These are phyloP conservation scores for Blastobotrys peoriensis DNA, from an alignment of 805 yeast genomes.

Conservation along the genomic window DNA sequence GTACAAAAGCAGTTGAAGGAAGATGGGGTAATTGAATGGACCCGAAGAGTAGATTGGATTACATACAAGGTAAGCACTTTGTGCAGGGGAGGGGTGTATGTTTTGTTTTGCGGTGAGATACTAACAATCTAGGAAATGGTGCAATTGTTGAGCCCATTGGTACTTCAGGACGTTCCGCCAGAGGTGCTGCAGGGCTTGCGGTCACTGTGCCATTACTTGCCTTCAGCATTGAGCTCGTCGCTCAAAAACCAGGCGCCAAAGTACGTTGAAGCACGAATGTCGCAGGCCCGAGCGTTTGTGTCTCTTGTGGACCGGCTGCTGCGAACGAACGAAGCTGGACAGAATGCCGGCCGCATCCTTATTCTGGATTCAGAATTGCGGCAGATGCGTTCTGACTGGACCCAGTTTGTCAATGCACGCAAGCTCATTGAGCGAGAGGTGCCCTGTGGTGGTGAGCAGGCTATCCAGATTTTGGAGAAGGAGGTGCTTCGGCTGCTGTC, in stretches of 20 bases:
- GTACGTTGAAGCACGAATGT: conserved; percentile 47
- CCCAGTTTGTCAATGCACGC: conserved; percentile 39
- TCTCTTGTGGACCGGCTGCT: conserved; percentile 49
- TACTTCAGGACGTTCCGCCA: conserved; percentile 51
- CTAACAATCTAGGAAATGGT: conserved; percentile 34
- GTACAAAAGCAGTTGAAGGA: conserved; percentile 52
- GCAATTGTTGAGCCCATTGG: conserved; percentile 56
- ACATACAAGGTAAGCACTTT: conserved; percentile 38
- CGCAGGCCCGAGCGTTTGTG: conserved; percentile 48
- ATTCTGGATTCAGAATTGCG: conserved; percentile 38
- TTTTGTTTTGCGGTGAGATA: background rate
- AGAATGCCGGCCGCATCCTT: conserved; percentile 43
- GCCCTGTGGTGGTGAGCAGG: conserved; percentile 37
- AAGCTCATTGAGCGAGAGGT: conserved; percentile 44
- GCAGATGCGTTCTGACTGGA: conserved; percentile 57
- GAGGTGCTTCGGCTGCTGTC: conserved; percentile 26
- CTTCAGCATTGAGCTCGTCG: conserved; percentile 31
- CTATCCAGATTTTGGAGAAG: conserved; percentile 22
- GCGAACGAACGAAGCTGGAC: conserved; percentile 48
- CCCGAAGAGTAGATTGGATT: conserved; percentile 58
- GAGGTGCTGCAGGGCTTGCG: conserved; percentile 50
- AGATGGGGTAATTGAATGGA: conserved; percentile 52
- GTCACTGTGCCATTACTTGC: conserved; percentile 44
- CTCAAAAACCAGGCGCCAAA: conserved; percentile 40
- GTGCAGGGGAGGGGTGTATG: background rate